Evolutionary conservation across 495 filamentous ascomycete species (phyloP), one percentile per base, ranked within the genome.

Genomic region (Penicilliopsis zonata): DNA sequence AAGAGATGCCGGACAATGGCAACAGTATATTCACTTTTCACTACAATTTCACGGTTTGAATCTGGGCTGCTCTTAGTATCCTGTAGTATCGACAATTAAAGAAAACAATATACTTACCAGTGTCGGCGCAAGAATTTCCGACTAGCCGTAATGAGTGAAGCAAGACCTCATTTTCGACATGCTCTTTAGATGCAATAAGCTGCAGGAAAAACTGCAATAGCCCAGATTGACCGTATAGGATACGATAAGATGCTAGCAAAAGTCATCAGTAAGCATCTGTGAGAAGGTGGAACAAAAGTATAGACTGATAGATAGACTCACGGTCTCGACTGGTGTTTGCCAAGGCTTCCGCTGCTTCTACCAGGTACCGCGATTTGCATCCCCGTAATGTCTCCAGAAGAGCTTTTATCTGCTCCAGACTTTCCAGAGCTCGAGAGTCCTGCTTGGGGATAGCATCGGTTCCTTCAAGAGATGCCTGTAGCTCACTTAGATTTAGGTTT

Each of bases 41-140:
- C 61, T 5, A 85, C 71, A 17, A 70, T 65, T n/a, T 67, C 63
- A 31, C 82, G 57, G 44, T 87, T 87, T 39, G 74, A 74, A 53
- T 88, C 83, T 85, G 40, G 7, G 31, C 12, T 1, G n/a, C 14
- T 26, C 15, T 53, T 30, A 41, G 13, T 40, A 13, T 40, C 29
- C n/a, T 23, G 12, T 26, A 31, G 15, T 41, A 29, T 9, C 30
- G 14, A 10, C 10, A 35, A 23, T 36, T 19, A 12, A 9, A 36
- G 10, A 23, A 13, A 28, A 19, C 17, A 10, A n/a, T 3, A 9
- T 9, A 43, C 63, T 44, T 55, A 81, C 82, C 73, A 34, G 73
- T 78, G 46, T 88, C 83, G 27, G 82, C 82, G 52, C 81, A 86
- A n/a, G 73, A 74, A 52, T 88, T 88, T 2, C 80, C 83, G 44